These are phyloP conservation scores for Xanthoconium stramineum DNA, from an alignment of 768 basidiomycete species.

Conservation along the genomic window DNA sequence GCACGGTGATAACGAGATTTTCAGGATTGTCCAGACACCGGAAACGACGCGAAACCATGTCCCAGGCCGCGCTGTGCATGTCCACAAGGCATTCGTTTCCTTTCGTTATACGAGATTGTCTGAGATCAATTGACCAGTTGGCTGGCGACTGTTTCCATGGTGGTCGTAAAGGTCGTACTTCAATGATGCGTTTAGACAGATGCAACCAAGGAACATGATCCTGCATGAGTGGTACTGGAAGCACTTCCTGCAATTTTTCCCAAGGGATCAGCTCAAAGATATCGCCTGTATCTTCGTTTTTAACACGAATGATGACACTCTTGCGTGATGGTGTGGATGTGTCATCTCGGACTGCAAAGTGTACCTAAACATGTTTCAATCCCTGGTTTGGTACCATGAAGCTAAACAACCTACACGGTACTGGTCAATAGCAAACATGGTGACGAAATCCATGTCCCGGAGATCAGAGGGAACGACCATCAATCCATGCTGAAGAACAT, in stretches of 20 bases:
- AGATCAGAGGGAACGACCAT: not conserved
- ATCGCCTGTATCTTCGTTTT: not conserved
- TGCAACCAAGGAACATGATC: too few relatives aligned
- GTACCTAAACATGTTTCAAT: too few relatives aligned
- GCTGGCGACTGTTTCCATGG: not conserved
- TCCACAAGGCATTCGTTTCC: not conserved
- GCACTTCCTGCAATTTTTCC: slow-evolving; percentile 9
- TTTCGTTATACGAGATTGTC: too few relatives aligned
- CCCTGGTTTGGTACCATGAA: too few relatives aligned
- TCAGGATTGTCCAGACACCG: not conserved
- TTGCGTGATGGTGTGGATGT: slow-evolving; percentile 4
- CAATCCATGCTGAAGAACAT: not conserved
- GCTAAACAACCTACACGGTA: slow-evolving; percentile 1
- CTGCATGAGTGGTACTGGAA: slow-evolving; percentile 12
- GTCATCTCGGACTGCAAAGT: not conserved
- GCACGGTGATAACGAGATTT: not conserved
- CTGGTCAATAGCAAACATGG: not conserved
- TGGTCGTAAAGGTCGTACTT: not conserved
- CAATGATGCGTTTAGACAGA: not conserved
- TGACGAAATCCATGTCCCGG: not conserved
- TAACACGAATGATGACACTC: slow-evolving; percentile 10
- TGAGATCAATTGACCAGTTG: not conserved
- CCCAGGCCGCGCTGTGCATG: not conserved
- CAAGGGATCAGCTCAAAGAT: slow-evolving; percentile 21
- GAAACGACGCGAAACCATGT: not conserved